These are phyloP conservation scores for Sordariomycetes sp. DNA, from an alignment of 2,329 filamentous ascomycete genomes.

Conservation along the genomic window DNA sequence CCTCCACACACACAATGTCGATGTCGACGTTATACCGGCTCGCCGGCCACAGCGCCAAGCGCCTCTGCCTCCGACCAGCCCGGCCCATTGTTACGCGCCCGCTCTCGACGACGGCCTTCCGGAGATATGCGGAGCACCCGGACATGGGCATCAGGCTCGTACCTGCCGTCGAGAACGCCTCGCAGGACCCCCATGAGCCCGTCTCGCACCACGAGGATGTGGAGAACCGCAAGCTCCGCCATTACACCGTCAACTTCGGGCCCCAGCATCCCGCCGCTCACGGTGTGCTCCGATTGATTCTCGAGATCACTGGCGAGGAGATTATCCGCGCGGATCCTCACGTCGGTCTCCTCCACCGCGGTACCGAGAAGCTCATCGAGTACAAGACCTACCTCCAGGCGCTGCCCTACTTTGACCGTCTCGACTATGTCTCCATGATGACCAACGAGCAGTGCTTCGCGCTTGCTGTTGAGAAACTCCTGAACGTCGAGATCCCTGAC, in stretches of 20 bases:
- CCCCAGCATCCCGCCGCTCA: slow-evolving; percentile 97
- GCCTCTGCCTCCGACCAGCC: slow-evolving; percentile 40
- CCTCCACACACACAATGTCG: slow-evolving; percentile 41
- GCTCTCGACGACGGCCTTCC: slow-evolving; percentile 52
- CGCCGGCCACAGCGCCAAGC: slow-evolving; percentile 57
- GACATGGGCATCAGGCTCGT: slow-evolving; percentile 48
- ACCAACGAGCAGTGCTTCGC: slow-evolving; percentile 98
- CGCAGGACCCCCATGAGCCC: slow-evolving; percentile 29
- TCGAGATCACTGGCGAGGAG: slow-evolving; percentile 95
- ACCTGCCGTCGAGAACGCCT: slow-evolving; percentile 44
- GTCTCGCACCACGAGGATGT: slow-evolving; percentile 25
- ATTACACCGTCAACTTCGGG: slow-evolving; percentile 99
- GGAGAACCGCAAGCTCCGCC: slow-evolving; percentile 71
- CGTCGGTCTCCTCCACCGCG: slow-evolving; percentile 88
- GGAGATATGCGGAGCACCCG: slow-evolving; percentile 42
- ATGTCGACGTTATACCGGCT: slow-evolving; percentile 50
- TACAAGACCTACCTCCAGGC: slow-evolving; percentile 99
- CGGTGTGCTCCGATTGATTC: slow-evolving; percentile 92
- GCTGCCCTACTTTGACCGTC: slow-evolving; percentile 93
- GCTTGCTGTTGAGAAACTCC: slow-evolving; percentile 90
- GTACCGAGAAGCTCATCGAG: slow-evolving; percentile 99
- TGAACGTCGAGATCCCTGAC: slow-evolving; percentile 92
- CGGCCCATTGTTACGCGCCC: slow-evolving; percentile 29
- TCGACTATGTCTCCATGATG: slow-evolving; percentile 99
- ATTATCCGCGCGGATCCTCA: slow-evolving; percentile 94